A percentile compares a stretch with the other conserved stretches of the same genome.
Conservation (phyloP, 2,329 filamentous ascomycete species). For the Cercospora beticola region DNA sequence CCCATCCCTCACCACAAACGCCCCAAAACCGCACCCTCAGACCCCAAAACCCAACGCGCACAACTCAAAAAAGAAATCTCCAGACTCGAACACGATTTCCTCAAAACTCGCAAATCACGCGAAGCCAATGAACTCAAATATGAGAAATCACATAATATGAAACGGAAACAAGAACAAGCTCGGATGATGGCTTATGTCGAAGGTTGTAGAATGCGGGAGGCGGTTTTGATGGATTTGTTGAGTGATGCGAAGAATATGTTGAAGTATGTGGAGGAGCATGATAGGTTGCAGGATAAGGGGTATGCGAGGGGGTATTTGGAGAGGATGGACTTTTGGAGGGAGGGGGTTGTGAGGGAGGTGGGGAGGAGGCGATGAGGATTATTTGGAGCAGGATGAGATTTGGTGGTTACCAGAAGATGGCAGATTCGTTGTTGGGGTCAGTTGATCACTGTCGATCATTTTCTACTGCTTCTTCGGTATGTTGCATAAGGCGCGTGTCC, state of each 20-base stretch:
- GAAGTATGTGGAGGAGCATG: neutral
- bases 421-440: neutral
- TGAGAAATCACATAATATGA: neutral
- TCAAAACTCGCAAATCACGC: neutral
- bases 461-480: neutral
- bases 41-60: neutral
- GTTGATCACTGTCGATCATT: neutral
- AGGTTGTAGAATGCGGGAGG: conserved; percentile 4
- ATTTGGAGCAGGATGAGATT: too few relatives aligned
- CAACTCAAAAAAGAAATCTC: neutral
- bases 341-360: neutral
- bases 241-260: neutral
- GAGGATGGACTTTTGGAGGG: conserved; percentile 3
- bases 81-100: conserved; percentile 4
- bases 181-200: conserved; percentile 6
- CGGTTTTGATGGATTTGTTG: neutral
- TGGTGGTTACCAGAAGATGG: neutral
- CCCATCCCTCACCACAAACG: neutral
- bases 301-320: conserved; percentile 6
- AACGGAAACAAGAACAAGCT: neutral
- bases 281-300: neutral
- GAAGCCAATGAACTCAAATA: conserved; percentile 1
- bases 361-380: neutral
- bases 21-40: neutral
- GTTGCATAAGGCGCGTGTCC: neutral